A percentile compares a stretch with the other conserved stretches of the same genome.
Conservation (phyloP, 1,284 basidiomycete genomes). For the Ceratobasidium sp. region DNA sequence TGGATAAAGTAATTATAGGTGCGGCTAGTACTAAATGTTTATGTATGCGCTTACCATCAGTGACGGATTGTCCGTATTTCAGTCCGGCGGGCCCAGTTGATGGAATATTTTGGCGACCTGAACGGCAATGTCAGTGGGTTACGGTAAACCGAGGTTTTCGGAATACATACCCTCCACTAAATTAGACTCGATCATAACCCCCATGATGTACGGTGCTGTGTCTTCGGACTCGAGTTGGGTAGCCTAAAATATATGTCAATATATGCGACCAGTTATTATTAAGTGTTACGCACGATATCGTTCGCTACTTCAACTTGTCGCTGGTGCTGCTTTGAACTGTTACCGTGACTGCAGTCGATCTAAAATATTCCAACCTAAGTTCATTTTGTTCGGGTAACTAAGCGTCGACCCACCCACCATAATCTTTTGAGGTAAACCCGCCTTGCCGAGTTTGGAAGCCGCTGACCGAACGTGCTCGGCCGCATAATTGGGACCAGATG, state of each 20-base stretch:
- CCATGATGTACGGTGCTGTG: constrained; percentile 85
- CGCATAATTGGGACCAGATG: constrained; percentile 87
- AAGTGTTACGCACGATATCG: constrained; percentile 64
- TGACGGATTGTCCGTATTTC: constrained; percentile 91
- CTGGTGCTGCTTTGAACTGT: constrained; percentile 70
- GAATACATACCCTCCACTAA: constrained; percentile 74
- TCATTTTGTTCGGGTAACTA: background rate
- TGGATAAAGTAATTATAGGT: background rate
- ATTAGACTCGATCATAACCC: constrained; percentile 98
- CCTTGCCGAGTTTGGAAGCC: constrained; percentile 82
- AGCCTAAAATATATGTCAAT: constrained; percentile 62
- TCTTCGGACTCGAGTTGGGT: constrained; percentile 78
- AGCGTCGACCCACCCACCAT: constrained; percentile 78
- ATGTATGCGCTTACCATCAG: constrained; percentile 64
- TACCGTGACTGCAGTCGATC: constrained; percentile 93
- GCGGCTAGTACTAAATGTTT: background rate
- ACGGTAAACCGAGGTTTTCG: background rate
- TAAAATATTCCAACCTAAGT: constrained; percentile 54
- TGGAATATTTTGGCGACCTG: constrained; percentile 87
- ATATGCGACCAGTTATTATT: background rate
- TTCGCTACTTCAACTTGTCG: constrained; percentile 67
- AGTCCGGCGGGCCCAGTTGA: constrained; percentile 80
- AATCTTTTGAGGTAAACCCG: constrained; percentile 81
- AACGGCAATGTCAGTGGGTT: background rate
- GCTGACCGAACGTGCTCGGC: constrained; percentile 84